Base-by-base conservation (phyloP, 345 rosid species). In the Barbarea vulgaris region DNA sequence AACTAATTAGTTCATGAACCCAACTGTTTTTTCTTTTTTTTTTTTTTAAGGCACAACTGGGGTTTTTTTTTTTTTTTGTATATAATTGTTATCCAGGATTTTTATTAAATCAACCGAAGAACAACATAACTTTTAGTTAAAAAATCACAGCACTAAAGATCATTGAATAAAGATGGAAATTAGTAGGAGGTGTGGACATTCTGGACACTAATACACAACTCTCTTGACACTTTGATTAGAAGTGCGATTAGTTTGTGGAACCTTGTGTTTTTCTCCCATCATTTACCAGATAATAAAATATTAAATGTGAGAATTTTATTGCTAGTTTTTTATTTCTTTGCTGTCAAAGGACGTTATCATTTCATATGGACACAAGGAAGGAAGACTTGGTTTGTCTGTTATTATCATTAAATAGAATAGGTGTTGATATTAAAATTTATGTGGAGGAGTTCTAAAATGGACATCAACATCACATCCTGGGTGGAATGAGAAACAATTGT, bases 401-500 rank as follows among this genome's bases (percentile, higher is more conserved):
- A 25, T 28, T 25, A 1, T n/a, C 19, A 64, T 27, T 6, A 9
- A 64, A 64, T 8, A 27, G 4, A 44, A 55, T 10, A 24, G 8
- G 24, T 42, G 15, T 17, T 9, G 9, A 25, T 8, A 48, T 13
- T 19, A 5, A 15, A 27, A 24, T 46, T 44, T 69, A 19, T 42
- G 63, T 53, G 50, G 47, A 47, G 8, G 30, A 65, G 19, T 65
- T 47, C 42, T 11, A 24, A 39, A 53, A 37, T 53, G 62, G 52
- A n/a, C 18, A 54, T 54, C 52, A 54, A 39, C 63, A 54, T 54
- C 63, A 17, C 39, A 68, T 25, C 63, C 11, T 37, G 6, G 54
- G 54, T 56, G 64, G 73, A 42, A 55, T 42, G 41, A 55, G 73
- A 69, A 55, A 28, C 30, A 55, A 28, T 41, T 18, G 41, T 53